A percentile compares a stretch with the other conserved stretches of the same genome.
These are phyloP conservation scores for Lenzites betulinus DNA, from an alignment of 768 basidiomycete genomes.

Conservation along the genomic window DNA sequence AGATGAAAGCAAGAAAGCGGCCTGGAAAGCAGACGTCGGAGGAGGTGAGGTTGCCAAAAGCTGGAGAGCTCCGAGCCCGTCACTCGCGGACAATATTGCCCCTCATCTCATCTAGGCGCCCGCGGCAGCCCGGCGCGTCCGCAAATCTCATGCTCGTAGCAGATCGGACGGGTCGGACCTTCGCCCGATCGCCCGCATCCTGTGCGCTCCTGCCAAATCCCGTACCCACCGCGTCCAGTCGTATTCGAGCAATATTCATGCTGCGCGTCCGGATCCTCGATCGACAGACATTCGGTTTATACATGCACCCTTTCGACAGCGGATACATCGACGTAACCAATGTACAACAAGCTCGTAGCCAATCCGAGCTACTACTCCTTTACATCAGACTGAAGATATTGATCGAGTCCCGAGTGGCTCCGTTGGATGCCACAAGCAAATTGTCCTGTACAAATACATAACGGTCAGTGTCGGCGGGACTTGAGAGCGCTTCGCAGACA, in stretches of 20 bases:
- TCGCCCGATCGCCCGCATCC: neutral
- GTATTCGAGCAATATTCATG: no score
- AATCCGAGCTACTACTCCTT: neutral
- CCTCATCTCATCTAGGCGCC: constrained; percentile 14
- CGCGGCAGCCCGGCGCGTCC: constrained; percentile 1
- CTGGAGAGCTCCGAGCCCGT: neutral
- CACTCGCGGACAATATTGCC: neutral
- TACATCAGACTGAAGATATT: constrained; percentile 31
- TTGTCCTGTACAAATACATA: constrained; percentile 41
- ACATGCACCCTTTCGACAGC: neutral
- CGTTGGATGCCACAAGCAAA: constrained; percentile 49
- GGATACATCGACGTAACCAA: neutral
- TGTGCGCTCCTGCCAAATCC: no score
- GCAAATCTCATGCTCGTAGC: constrained; percentile 8
- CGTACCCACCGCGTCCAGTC: no score
- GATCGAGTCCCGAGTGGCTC: constrained; percentile 40
- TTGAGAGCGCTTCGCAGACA: constrained; percentile 12
- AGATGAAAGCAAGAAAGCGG: neutral
- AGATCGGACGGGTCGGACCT: constrained; percentile 2
- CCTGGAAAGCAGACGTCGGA: neutral
- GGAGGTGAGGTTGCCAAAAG: no score
- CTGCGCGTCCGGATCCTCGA: no score
- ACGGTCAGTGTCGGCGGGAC: neutral
- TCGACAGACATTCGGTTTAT: no score
- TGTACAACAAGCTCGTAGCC: neutral